Percentiles rank a stretch among this genome's conserved stretches.
phyloP scores from a whole-genome alignment of 257 asterid genomes.

The Solanum virginianum region DNA sequence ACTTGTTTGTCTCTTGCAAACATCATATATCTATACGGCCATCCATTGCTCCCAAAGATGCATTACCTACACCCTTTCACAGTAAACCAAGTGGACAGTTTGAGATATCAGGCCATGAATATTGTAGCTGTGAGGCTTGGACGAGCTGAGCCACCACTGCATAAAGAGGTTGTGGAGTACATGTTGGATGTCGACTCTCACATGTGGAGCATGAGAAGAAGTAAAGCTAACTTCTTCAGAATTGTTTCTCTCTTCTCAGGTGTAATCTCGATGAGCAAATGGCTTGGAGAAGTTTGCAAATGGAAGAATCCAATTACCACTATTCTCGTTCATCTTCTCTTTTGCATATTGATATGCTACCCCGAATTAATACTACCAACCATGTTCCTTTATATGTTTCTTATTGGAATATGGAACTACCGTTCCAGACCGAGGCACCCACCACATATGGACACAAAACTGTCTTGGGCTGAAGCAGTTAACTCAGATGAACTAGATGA shows the following conservation, averaged over 20 bases:
- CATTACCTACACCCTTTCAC: background rate
- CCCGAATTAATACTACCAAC: conserved; percentile 3
- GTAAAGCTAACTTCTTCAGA: conserved; percentile 69
- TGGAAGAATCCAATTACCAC: background rate
- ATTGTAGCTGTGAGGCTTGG: background rate
- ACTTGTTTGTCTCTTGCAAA: conserved; percentile 40
- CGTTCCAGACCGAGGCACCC: conserved; percentile 45
- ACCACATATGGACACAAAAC: conserved; percentile 50
- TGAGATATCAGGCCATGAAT: background rate
- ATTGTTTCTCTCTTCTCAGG: conserved; percentile 35
- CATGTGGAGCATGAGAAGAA: conserved; percentile 78
- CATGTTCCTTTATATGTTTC: background rate
- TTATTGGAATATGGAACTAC: background rate
- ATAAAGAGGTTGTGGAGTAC: conserved; percentile 64
- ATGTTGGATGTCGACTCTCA: conserved; percentile 66
- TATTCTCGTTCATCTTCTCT: conserved; percentile 33
- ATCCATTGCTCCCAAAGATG: background rate
- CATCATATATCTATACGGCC: conserved; percentile 35
- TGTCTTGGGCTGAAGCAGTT: conserved; percentile 57
- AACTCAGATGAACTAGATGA: background rate
- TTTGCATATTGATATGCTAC: conserved; percentile 38
- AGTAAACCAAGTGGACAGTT: background rate
- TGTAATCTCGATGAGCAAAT: conserved; percentile 26
- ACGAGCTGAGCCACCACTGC: conserved; percentile 60
- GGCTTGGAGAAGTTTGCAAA: conserved; percentile 17